Evolutionary conservation across 2,329 filamentous ascomycete species (phyloP).

Genomic region (Cordyceps fumosorosea): DNA sequence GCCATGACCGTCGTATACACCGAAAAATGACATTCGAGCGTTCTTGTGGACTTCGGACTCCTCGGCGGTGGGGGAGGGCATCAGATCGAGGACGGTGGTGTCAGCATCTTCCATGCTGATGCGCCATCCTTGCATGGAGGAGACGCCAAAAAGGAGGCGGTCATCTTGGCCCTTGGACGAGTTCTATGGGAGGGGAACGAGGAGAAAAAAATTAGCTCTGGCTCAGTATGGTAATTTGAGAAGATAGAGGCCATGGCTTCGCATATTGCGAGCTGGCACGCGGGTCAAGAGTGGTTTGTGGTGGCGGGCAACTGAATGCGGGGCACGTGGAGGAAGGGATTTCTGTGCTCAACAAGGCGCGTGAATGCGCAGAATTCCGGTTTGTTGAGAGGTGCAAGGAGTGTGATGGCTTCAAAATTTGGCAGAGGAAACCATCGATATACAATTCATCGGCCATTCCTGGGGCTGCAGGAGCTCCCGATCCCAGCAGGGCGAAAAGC

Average conservation of each 20-base stretch:
- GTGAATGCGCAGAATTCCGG: neutral
- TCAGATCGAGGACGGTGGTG: slow-evolving; percentile 80
- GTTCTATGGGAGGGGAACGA: slow-evolving; percentile 46
- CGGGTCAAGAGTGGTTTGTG: neutral
- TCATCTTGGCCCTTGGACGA: slow-evolving; percentile 91
- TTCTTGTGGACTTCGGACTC: slow-evolving; percentile 55
- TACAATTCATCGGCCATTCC: neutral
- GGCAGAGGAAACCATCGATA: neutral
- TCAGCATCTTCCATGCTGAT: slow-evolving; percentile 99
- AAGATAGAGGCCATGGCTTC: neutral
- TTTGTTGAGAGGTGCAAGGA: neutral
- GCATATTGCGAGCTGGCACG: neutral
- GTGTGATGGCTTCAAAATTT: neutral
- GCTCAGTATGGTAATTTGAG: neutral
- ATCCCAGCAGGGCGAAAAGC: neutral
- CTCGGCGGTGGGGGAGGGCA: slow-evolving; percentile 47
- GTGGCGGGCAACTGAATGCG: slow-evolving; percentile 9
- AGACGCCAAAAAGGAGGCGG: slow-evolving; percentile 85
- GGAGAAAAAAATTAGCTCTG: neutral
- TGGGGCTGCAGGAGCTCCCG: neutral
- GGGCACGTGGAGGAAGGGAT: slow-evolving; percentile 15
- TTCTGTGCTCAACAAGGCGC: slow-evolving; percentile 4
- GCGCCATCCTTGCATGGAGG: slow-evolving; percentile 99
- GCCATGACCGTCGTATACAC: slow-evolving; percentile 95
- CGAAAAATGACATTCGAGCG: slow-evolving; percentile 86